These are phyloP conservation scores for Pyrenophora teres DNA, from an alignment of 2,329 filamentous ascomycete genomes.

Conservation along the genomic window DNA sequence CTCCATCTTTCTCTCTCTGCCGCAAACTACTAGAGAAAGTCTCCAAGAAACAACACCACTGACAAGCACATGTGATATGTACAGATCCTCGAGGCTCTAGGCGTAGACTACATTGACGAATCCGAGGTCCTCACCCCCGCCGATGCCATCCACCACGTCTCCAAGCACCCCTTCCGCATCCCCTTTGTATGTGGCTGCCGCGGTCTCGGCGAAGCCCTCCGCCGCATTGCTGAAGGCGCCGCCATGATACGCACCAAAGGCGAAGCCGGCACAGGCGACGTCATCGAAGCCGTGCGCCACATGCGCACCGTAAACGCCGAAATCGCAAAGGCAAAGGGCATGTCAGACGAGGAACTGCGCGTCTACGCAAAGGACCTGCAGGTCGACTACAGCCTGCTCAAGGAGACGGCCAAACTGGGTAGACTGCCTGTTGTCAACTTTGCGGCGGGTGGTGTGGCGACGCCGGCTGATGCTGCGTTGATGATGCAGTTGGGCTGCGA, in stretches of 20 bases:
- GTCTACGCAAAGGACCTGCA: constrained; percentile 81
- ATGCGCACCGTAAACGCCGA: constrained; percentile 88
- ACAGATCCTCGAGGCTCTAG: constrained; percentile 89
- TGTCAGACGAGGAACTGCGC: constrained; percentile 74
- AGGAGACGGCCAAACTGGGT: constrained; percentile 84
- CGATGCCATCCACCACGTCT: constrained; percentile 87
- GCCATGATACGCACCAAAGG: constrained; percentile 99
- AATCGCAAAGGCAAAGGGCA: constrained; percentile 71
- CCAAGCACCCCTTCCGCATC: constrained; percentile 79
- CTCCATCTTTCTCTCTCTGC: background rate
- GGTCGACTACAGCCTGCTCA: constrained; percentile 76
- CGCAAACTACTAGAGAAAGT: background rate
- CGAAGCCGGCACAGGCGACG: constrained; percentile 94
- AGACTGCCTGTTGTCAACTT: constrained; percentile 96
- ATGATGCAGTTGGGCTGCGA: constrained; percentile 99
- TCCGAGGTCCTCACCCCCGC: constrained; percentile 96
- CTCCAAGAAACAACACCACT: too few species aligned
- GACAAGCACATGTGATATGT: too few species aligned
- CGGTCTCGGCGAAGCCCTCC: constrained; percentile 89
- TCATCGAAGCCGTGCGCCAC: constrained; percentile 94
- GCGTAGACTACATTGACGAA: constrained; percentile 98
- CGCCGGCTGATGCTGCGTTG: constrained; percentile 91
- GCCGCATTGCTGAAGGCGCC: constrained; percentile 88
- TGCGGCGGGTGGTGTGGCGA: constrained; percentile 98
- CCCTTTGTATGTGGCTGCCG: constrained; percentile 98